Conservation (phyloP, 2,329 filamentous ascomycete species). For the Grosmannia huntii region DNA sequence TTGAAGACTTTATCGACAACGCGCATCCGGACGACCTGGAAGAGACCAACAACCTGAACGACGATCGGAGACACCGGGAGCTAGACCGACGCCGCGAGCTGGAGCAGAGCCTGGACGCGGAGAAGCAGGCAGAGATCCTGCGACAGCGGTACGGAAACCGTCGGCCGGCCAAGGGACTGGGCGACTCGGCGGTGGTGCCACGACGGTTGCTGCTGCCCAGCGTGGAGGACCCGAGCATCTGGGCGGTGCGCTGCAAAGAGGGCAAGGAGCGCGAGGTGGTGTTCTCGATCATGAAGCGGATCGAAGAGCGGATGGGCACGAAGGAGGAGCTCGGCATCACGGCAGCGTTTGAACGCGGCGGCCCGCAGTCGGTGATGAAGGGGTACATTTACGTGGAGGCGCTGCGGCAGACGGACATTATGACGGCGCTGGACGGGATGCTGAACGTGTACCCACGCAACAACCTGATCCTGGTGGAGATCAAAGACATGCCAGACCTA, state of each 20-base stretch:
- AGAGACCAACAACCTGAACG: conserved; percentile 66
- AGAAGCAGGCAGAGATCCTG: conserved; percentile 79
- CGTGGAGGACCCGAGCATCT: conserved; percentile 92
- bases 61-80: conserved; percentile 87
- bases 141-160: conserved; percentile 80
- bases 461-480: conserved; percentile 78
- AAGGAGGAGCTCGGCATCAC: conserved; percentile 76
- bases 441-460: conserved; percentile 81
- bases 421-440: conserved; percentile 70
- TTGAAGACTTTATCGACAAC: conserved; percentile 76
- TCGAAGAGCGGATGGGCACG: conserved; percentile 66
- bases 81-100: conserved; percentile 85
- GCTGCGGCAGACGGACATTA: conserved; percentile 71
- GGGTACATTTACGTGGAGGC: conserved; percentile 95
- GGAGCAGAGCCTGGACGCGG: conserved; percentile 78
- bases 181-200: conserved; percentile 65
- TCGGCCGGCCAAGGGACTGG: conserved; percentile 48
- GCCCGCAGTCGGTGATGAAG: conserved; percentile 67
- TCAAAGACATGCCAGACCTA: conserved; percentile 97
- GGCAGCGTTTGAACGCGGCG: conserved; percentile 81
- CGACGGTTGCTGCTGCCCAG: conserved; percentile 80
- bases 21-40: conserved; percentile 82
- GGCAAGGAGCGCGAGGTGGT: conserved; percentile 92
- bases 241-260: conserved; percentile 84
- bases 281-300: conserved; percentile 74